Evolutionary conservation across 73 alveolate species (phyloP).

Genomic region (Paramecium caudatum): DNA sequence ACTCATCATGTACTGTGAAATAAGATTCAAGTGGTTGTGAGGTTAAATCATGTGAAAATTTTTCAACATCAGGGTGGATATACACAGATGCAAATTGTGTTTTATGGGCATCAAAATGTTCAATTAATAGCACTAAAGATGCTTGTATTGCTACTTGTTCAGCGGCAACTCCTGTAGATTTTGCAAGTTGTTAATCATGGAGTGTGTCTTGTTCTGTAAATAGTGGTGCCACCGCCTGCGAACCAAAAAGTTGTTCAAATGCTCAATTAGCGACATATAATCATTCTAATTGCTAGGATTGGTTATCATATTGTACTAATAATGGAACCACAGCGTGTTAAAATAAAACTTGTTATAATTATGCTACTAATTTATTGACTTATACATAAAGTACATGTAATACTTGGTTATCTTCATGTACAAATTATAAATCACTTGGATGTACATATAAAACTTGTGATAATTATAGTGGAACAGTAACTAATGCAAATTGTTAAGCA

Average conservation of each 20-base stretch:
- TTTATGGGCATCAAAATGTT: not conserved
- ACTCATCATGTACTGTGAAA: not conserved
- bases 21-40: conserved; percentile 30
- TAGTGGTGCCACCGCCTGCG: conserved; percentile 2
- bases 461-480: not conserved
- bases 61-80: not conserved
- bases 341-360: conserved; percentile 31
- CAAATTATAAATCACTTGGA: not conserved
- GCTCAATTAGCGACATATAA: not conserved
- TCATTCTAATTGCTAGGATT: not conserved
- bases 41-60: not conserved
- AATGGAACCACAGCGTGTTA: conserved; percentile 3
- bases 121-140: not conserved
- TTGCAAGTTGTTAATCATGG: conserved; percentile 16
- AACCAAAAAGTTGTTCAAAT: not conserved
- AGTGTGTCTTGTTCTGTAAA: not conserved
- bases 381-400: not conserved
- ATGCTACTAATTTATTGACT: not conserved
- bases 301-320: conserved; percentile 14
- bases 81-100: not conserved
- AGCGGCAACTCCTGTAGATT: not conserved
- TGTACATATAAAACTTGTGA: conserved; percentile 57
- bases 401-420: not conserved
- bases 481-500: not conserved
- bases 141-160: conserved; percentile 34